Conservation (phyloP, 805 yeast genomes). For the Barnettozyma siamensis region DNA sequence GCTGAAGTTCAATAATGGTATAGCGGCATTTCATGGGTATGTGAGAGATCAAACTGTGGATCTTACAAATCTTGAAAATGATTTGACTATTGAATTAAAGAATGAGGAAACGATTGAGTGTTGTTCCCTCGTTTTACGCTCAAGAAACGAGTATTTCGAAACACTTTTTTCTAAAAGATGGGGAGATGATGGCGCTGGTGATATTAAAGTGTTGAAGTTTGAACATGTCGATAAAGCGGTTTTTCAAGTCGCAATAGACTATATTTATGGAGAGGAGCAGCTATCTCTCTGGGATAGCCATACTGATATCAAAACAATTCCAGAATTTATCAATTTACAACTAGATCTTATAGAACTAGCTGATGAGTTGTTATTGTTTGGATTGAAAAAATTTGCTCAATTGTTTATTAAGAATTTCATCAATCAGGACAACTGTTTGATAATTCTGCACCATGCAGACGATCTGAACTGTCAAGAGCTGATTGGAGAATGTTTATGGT, state of each 20-base stretch:
- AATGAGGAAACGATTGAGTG: conserved; percentile 39
- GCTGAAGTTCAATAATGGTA: conserved; percentile 13
- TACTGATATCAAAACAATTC: conserved; percentile 22
- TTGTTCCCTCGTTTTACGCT: conserved; percentile 47
- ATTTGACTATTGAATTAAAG: conserved; percentile 39
- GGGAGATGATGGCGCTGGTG: conserved; percentile 26
- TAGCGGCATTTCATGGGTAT: conserved; percentile 3
- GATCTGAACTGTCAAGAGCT: conserved; percentile 47
- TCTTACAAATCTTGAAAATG: conserved; percentile 21
- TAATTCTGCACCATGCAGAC: conserved; percentile 50
- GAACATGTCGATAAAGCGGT: conserved; percentile 35
- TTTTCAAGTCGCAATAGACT: conserved; percentile 46
- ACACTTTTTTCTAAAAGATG: conserved; percentile 51
- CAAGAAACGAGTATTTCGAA: conserved; percentile 60
- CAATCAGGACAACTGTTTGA: conserved; percentile 51
- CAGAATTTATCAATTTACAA: conserved; percentile 45
- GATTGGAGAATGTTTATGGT: conserved; percentile 60
- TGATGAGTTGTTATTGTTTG: conserved; percentile 57
- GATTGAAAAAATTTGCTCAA: conserved; percentile 58
- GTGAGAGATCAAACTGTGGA: conserved; percentile 5
- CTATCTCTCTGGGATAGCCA: conserved; percentile 31
- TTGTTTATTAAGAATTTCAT: conserved; percentile 51
- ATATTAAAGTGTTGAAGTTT: conserved; percentile 31
- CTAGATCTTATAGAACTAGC: conserved; percentile 55
- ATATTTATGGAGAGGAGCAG: conserved; percentile 51